Evolutionary conservation across 805 yeast genomes (phyloP).

Genomic region (Cyberlindnera suaveolens): DNA sequence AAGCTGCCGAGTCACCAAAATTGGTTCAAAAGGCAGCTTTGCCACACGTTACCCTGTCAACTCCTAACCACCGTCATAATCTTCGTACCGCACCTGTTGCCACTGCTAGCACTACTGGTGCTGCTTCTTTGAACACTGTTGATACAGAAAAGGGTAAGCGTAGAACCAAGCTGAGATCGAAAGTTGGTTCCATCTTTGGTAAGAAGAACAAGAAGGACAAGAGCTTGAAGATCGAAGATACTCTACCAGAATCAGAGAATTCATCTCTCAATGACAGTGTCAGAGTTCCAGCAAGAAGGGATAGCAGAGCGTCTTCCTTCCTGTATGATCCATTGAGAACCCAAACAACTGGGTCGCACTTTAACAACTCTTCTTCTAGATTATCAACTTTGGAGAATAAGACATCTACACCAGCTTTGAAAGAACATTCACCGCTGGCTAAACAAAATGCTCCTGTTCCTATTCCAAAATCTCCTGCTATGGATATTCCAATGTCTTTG

Average conservation of each 20-base stretch:
- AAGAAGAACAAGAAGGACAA: conserved; percentile 45
- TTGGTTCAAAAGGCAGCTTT: conserved; percentile 2
- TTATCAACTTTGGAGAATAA: neutral
- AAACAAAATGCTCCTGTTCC: neutral
- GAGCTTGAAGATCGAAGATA: conserved; percentile 10
- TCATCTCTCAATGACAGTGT: conserved; percentile 18
- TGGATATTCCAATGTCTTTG: conserved; percentile 22
- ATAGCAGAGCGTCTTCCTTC: conserved; percentile 18
- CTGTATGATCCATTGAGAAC: conserved; percentile 5
- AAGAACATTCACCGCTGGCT: conserved; percentile 6
- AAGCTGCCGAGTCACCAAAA: conserved; percentile 23
- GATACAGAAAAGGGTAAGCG: conserved; percentile 21
- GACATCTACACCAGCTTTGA: conserved; percentile 2
- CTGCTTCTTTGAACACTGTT: conserved; percentile 10
- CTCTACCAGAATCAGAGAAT: conserved; percentile 21
- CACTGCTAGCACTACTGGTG: conserved; percentile 7
- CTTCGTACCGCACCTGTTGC: conserved; percentile 17
- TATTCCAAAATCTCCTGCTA: neutral
- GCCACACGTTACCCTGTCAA: conserved; percentile 1
- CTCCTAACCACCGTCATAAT: neutral
- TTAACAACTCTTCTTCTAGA: conserved; percentile 8
- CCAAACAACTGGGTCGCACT: conserved; percentile 5
- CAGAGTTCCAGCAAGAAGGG: conserved; percentile 10
- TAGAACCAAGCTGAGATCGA: conserved; percentile 48
- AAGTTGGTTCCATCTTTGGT: conserved; percentile 71